A percentile compares a stretch with the other conserved stretches of the same genome.
Conservation (phyloP, 2,329 filamentous ascomycete species). For the Parafenestella ontariensis region DNA sequence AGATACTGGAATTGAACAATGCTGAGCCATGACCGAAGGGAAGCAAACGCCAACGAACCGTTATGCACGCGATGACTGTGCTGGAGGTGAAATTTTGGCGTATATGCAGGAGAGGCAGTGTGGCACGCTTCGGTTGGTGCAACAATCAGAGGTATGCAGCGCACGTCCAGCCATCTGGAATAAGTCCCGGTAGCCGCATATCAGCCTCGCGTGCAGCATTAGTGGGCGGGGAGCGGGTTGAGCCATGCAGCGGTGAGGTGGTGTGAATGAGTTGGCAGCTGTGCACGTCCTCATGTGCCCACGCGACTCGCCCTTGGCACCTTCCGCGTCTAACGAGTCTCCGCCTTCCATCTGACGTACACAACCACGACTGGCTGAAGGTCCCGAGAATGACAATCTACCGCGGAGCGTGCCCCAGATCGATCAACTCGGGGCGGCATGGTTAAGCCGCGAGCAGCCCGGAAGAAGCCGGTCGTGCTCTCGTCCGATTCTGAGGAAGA, state of each 20-base stretch:
- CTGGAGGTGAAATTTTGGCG: constrained; percentile 29
- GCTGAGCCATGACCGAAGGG: constrained; percentile 11
- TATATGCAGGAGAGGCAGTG: constrained; percentile 39
- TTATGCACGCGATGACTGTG: constrained; percentile 31
- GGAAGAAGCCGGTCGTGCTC: constrained; percentile 46
- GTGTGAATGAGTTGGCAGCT: background rate
- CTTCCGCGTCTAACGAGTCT: constrained; percentile 3
- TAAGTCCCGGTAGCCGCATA: constrained; percentile 30
- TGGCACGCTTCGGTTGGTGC: constrained; percentile 43
- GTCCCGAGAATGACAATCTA: constrained; percentile 40
- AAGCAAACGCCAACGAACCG: constrained; percentile 20
- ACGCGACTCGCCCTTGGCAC: background rate
- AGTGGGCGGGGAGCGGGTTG: constrained; percentile 10
- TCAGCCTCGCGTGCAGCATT: constrained; percentile 26
- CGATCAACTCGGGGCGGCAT: constrained; percentile 43
- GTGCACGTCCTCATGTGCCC: background rate
- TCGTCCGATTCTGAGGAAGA: constrained; percentile 45
- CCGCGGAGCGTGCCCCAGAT: constrained; percentile 16
- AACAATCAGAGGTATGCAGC: constrained; percentile 20
- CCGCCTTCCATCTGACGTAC: background rate
- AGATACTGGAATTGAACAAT: constrained; percentile 18
- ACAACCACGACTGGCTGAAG: constrained; percentile 22
- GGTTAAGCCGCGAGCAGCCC: constrained; percentile 48
- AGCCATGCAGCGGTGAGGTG: constrained; percentile 11
- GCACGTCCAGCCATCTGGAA: constrained; percentile 15